Percentiles rank a stretch among this genome's conserved stretches.
Conservation (phyloP, 1,284 basidiomycete species). For the Cutaneotrichosporon dermatis region DNA sequence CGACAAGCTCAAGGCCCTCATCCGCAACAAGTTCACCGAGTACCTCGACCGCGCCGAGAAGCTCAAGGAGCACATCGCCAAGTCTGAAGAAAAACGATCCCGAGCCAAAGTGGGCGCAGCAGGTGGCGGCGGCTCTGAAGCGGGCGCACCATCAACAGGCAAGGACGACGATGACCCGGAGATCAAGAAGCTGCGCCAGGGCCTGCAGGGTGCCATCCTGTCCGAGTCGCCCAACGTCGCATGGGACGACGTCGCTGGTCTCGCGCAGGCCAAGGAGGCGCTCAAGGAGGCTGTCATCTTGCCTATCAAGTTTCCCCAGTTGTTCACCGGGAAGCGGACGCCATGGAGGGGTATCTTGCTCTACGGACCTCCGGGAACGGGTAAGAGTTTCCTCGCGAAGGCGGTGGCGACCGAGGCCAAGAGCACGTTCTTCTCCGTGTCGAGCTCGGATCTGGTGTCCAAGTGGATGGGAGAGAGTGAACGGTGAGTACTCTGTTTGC, state of each 20-base stretch:
- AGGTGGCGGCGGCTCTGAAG: conserved; percentile 59
- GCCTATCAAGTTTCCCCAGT: conserved; percentile 96
- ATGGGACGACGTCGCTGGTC: conserved; percentile 97
- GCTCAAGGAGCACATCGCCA: conserved; percentile 75
- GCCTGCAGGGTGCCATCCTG: conserved; percentile 80
- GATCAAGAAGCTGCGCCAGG: conserved; percentile 88
- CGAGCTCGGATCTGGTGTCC: conserved; percentile 90
- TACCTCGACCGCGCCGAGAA: conserved; percentile 90
- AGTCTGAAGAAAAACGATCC: conserved; percentile 63
- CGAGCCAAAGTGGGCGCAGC: conserved; percentile 75
- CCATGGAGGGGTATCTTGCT: conserved; percentile 94
- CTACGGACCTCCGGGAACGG: conserved; percentile 94
- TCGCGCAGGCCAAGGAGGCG: conserved; percentile 90
- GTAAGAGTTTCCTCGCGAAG: conserved; percentile 89
- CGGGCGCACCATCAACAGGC: conserved; percentile 63
- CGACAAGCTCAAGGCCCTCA: conserved; percentile 82
- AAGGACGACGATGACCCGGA: conserved; percentile 82
- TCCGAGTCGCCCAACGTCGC: conserved; percentile 92
- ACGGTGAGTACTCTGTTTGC: conserved; percentile 56
- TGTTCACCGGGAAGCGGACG: conserved; percentile 96
- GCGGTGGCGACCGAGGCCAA: conserved; percentile 98
- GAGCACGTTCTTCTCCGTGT: conserved; percentile 97
- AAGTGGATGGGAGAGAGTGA: conserved; percentile 99
- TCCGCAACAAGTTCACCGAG: conserved; percentile 84
- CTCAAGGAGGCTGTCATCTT: conserved; percentile 98